Evolutionary conservation across 2,329 filamentous ascomycete genomes (phyloP), one percentile per base, ranked within the genome.

Genomic region (Immersiporthe knoxdaviesiana): DNA sequence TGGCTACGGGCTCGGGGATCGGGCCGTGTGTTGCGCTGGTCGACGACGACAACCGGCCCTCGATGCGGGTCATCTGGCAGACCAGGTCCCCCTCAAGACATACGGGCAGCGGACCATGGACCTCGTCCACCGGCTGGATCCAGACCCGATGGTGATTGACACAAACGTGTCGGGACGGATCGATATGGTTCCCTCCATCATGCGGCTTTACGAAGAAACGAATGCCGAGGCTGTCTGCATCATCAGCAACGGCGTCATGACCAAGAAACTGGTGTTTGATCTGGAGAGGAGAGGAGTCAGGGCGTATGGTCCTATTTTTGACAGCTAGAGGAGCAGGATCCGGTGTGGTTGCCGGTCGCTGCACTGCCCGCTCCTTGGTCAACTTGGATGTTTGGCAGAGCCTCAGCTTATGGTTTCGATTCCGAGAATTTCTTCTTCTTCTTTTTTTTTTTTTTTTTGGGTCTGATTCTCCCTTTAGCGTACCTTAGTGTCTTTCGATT

Each of bases 1-100:
- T 91, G 2, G 86, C 87, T 2, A 91, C 88, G 0, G 89, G 89
- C 1, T 89, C 87, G 0, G 88, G 88, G 2, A 90, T 91, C 69
- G 88, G 87, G 0, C 88, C 88, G 0, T 87, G 85, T 69, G 78
- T 90, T 41, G 87, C 86, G 1, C 83, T 90, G 66, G 80, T 75
- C 32, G 37, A 65, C 21, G 66, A 62, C 59, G 16, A n/a, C 74
- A 67, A 75, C 73, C 14, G 71, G 72, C 32, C 71, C 75, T 16
- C 76, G 76, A 1, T 72, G 79, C 64, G 74, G 77, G 75, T 81
- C 47, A 71, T 80, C 39, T 81, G 79, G 79, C 78, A 76, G 67
- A 77, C 78, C 14, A 74, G 73, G 27, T 73, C 72, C 27, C 78
- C 12, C 63, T 76, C n/a, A 70, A 75, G 69, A 79, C 78, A 2